Evolutionary conservation across 106 monocot genomes (phyloP).

Genomic region (Acorus gramineus): DNA sequence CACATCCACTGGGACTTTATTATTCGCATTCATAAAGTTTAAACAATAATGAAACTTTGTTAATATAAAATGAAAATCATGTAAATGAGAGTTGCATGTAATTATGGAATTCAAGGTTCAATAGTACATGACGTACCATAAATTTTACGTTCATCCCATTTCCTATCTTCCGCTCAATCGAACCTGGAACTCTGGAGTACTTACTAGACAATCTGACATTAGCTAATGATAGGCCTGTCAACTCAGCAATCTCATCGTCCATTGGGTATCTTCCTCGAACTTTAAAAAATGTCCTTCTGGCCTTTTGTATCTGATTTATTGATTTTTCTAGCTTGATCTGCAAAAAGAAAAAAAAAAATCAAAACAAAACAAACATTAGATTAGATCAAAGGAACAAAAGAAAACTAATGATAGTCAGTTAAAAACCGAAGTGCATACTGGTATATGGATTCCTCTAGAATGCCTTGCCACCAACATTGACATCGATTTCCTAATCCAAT

Average conservation of each 20-base stretch:
- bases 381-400: background rate
- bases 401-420: background rate
- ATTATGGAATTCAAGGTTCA: background rate
- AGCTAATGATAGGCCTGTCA: slow-evolving; percentile 42
- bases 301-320: slow-evolving; percentile 41
- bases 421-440: slow-evolving; percentile 32
- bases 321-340: slow-evolving; percentile 49
- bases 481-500: slow-evolving; percentile 76
- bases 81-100: too few species aligned
- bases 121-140: slow-evolving; percentile 14
- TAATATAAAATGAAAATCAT: too few species aligned
- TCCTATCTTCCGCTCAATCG: slow-evolving; percentile 36
- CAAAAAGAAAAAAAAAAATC: slow-evolving; percentile 8
- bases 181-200: slow-evolving; percentile 37
- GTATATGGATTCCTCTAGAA: slow-evolving; percentile 50
- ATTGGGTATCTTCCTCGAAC: slow-evolving; percentile 29
- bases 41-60: too few species aligned
- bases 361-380: background rate
- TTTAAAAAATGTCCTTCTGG: slow-evolving; percentile 18
- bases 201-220: slow-evolving; percentile 59
- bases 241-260: slow-evolving; percentile 56
- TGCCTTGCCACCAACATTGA: slow-evolving; percentile 35
- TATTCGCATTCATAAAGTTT: too few species aligned
- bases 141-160: slow-evolving; percentile 29
- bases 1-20: too few species aligned